A percentile compares a stretch with the other conserved stretches of the same genome.
Evolutionary conservation across 2,329 filamentous ascomycete genomes (phyloP).

Genomic region (Claviceps humidiphila): DNA sequence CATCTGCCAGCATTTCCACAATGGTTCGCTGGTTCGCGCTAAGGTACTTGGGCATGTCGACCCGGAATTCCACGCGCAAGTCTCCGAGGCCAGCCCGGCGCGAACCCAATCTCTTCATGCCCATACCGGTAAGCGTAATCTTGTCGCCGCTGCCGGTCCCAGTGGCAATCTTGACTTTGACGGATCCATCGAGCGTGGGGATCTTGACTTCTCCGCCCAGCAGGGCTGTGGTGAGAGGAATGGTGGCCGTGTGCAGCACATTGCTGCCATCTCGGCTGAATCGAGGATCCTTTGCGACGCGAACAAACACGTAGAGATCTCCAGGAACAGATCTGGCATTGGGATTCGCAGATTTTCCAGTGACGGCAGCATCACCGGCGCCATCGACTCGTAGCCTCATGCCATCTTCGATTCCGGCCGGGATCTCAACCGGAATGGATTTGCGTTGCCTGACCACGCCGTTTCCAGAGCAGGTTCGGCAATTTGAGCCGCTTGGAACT

Average conservation of each 20-base stretch:
- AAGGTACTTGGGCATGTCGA: slow-evolving; percentile 89
- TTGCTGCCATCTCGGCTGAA: slow-evolving; percentile 82
- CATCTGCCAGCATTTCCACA: slow-evolving; percentile 89
- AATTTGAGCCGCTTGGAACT: slow-evolving; percentile 70
- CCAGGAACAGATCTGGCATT: slow-evolving; percentile 57
- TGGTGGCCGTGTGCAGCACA: slow-evolving; percentile 79
- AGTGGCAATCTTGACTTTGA: slow-evolving; percentile 80
- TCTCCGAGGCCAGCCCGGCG: slow-evolving; percentile 62
- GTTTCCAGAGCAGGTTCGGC: slow-evolving; percentile 64
- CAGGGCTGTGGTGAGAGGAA: slow-evolving; percentile 85
- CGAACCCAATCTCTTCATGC: slow-evolving; percentile 74
- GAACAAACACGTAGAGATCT: slow-evolving; percentile 83
- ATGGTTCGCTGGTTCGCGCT: slow-evolving; percentile 84
- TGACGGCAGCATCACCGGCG: slow-evolving; percentile 76
- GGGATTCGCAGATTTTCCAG: slow-evolving; percentile 52
- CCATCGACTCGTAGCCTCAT: slow-evolving; percentile 80
- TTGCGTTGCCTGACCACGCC: slow-evolving; percentile 75
- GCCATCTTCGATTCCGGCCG: slow-evolving; percentile 88
- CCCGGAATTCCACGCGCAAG: slow-evolving; percentile 85
- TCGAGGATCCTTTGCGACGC: slow-evolving; percentile 77
- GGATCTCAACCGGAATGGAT: slow-evolving; percentile 81
- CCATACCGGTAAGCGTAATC: slow-evolving; percentile 78
- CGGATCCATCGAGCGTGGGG: slow-evolving; percentile 79
- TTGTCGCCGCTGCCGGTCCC: slow-evolving; percentile 88
- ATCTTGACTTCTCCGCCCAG: slow-evolving; percentile 82